A percentile compares a stretch with the other conserved stretches of the same genome.
Conservation (phyloP, 2,329 filamentous ascomycete genomes). For the Claviceps sp. region DNA sequence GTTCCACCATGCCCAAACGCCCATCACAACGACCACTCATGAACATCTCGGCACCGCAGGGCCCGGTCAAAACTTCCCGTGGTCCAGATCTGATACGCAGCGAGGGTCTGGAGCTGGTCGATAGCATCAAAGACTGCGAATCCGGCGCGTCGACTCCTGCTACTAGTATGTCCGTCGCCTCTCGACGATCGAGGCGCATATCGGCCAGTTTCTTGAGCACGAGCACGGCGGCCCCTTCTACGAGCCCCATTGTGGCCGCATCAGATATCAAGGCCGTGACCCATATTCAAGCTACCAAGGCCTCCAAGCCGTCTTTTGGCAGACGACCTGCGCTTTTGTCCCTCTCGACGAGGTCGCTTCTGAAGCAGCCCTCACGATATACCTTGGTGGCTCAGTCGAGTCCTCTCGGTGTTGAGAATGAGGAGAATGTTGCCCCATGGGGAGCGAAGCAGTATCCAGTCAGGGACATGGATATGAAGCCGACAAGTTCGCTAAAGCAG, state of each 20-base stretch:
- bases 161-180: neutral
- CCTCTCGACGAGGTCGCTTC: conserved; percentile 8
- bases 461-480: neutral
- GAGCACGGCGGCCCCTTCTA: conserved; percentile 12
- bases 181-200: conserved; percentile 10
- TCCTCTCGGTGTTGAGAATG: conserved; percentile 5
- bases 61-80: conserved; percentile 24
- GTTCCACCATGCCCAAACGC: conserved; percentile 8
- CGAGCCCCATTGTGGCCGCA: conserved; percentile 18
- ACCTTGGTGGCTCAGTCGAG: conserved; percentile 5
- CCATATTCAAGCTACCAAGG: neutral
- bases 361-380: conserved; percentile 7
- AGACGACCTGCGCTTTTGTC: neutral
- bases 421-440: conserved; percentile 16
- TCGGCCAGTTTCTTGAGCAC: conserved; percentile 18
- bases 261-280: conserved; percentile 14
- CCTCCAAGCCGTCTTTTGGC: neutral
- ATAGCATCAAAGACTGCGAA: conserved; percentile 22
- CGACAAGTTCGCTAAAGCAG: neutral
- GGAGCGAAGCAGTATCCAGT: neutral
- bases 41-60: conserved; percentile 21
- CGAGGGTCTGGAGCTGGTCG: conserved; percentile 21
- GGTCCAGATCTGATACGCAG: conserved; percentile 22
- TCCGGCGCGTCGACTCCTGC: neutral
- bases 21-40: conserved; percentile 12